phyloP scores from a whole-genome alignment of 768 basidiomycete genomes.

The Boletus sensibilis region DNA sequence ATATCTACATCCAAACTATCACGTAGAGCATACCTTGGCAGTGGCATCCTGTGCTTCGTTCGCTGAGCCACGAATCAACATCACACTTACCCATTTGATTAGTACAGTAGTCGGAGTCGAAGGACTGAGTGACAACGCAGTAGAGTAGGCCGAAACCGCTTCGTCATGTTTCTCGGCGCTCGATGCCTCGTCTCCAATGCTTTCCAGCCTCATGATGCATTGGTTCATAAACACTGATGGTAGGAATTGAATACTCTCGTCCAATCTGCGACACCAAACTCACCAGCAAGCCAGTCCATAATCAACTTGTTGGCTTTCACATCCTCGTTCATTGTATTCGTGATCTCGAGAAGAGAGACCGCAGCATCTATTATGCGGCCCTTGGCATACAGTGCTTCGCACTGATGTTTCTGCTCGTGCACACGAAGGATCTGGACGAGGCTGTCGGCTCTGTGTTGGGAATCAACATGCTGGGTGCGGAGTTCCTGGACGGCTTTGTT shows the following conservation, averaged over 20 bases:
- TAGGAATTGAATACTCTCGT: background rate
- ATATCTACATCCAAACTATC: background rate
- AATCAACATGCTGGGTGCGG: background rate
- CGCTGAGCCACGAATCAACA: background rate
- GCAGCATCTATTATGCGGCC: background rate
- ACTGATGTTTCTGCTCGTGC: conserved; percentile 3
- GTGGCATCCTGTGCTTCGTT: background rate
- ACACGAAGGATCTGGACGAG: background rate
- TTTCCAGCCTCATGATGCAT: background rate
- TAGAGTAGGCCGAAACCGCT: background rate
- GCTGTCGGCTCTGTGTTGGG: background rate
- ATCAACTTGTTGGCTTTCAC: background rate
- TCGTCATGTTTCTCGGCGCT: background rate
- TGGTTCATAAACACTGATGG: background rate
- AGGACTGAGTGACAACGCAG: background rate
- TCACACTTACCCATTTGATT: background rate
- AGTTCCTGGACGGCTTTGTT: background rate
- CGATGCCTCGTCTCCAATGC: background rate
- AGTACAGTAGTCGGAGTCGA: background rate
- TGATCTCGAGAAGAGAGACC: background rate
- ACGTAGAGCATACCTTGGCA: background rate
- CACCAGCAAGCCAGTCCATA: conserved; percentile 1
- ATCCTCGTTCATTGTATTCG: background rate
- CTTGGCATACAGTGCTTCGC: conserved; percentile 1
- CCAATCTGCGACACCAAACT: background rate